These are phyloP conservation scores for Ogataea parapolymorpha DNA, from an alignment of 805 yeast species.

Conservation along the genomic window DNA sequence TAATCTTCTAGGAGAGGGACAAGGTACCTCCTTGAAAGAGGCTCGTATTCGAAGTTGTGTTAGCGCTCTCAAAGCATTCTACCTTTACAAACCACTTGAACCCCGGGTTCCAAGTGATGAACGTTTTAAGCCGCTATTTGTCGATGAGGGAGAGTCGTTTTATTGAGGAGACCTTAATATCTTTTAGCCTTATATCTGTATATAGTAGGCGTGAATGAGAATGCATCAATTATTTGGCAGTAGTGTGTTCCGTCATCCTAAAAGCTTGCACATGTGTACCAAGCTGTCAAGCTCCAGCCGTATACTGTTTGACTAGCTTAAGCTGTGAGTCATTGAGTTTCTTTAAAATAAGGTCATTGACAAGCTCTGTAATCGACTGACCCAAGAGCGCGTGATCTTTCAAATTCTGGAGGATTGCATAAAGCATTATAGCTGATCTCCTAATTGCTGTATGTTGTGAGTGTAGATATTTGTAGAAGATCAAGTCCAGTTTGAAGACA, in stretches of 20 bases:
- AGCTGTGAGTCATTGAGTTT: slow-evolving; percentile 41
- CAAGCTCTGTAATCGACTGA: slow-evolving; percentile 20
- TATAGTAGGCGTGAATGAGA: slow-evolving; percentile 9
- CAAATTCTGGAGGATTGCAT: slow-evolving; percentile 31
- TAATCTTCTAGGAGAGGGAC: slow-evolving; percentile 87
- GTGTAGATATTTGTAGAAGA: slow-evolving; percentile 28
- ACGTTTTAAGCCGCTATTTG: slow-evolving; percentile 34
- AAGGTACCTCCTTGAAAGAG: slow-evolving; percentile 84
- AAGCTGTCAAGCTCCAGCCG: slow-evolving; percentile 9
- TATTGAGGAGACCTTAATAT: slow-evolving; percentile 14
- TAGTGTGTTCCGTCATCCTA: too few species aligned
- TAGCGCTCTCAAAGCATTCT: slow-evolving; percentile 86
- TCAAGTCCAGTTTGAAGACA: slow-evolving; percentile 32
- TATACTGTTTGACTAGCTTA: slow-evolving; percentile 46
- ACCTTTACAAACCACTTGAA: slow-evolving; percentile 79
- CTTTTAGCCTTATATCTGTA: slow-evolving; percentile 9
- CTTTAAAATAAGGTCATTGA: slow-evolving; percentile 33
- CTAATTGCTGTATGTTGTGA: slow-evolving; percentile 37
- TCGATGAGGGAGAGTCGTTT: slow-evolving; percentile 37
- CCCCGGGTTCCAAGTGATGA: slow-evolving; percentile 61
- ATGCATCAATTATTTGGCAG: too few species aligned
- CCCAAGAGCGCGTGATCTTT: slow-evolving; percentile 13
- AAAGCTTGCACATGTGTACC: too few species aligned
- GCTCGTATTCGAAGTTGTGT: slow-evolving; percentile 92
- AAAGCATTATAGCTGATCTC: slow-evolving; percentile 36